Base-by-base conservation (phyloP, 179 eudicot species). In the Patellifolia procumbens region DNA sequence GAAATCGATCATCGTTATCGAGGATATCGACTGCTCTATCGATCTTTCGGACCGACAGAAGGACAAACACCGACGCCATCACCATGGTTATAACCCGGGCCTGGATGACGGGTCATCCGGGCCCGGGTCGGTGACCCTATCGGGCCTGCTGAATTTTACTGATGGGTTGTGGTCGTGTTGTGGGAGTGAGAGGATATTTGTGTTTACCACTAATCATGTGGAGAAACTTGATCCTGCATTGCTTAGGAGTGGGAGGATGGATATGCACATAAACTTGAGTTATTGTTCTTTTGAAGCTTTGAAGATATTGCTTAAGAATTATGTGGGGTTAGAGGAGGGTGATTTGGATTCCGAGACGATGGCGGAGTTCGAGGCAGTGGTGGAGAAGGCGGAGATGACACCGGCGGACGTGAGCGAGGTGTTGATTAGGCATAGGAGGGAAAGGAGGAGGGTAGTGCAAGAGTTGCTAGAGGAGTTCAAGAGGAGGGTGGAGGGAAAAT, bases 101-200 rank as follows among this genome's bases (percentile, higher is more conserved):
- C 72, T 69, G n/a, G 84, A 68, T 6, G 86, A 68, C 12, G 81
- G 75, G 1, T 75, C 83, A 26, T 13, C 22, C 0, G 86, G 81
- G 1, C 80, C 78, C 0, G 78, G 88, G 5, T 85, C 91, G 9
- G 88, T 93, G 15, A 93, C 97, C 1, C 78, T 94, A 0, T 94
- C 98, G 0, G 98, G 98, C 20, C 63, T 94, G 48, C 61, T 94
- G 84, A 92, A 92, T 72, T 94, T 94, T 56, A 94, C 98, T 0
- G 98, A 94, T 34, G 98, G 98, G 62, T 60, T 94, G 53, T 94
- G 98, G 97, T 94, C 97, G 7, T 94, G 97, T 24, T 94, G 97
- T 20, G 98, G 98, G 49, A 88, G 96, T 31, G 97, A 94, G 85
- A 84, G 90, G 82, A 92, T 94, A 28, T 94, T 94, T 59, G 93